Conservation (phyloP, 768 basidiomycete species). For the Mycena amicta region DNA sequence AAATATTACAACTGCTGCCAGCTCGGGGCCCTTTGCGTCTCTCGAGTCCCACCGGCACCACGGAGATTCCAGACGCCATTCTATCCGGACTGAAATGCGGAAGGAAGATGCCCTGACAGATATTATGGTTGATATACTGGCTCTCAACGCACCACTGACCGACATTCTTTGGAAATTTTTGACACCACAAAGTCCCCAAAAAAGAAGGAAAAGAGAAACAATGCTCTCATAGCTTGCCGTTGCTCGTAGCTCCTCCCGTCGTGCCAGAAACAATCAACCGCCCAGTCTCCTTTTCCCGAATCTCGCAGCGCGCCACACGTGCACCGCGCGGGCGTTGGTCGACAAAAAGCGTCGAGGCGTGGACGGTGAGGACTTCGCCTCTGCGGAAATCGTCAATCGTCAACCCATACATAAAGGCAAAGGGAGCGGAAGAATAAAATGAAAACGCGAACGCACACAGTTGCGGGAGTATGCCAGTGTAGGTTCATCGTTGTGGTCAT, state of each 20-base stretch:
- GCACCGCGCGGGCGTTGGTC: not conserved
- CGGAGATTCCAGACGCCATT: too few species aligned
- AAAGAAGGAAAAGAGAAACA: too few species aligned
- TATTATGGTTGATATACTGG: too few species aligned
- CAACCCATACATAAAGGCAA: not conserved
- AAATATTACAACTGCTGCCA: too few species aligned
- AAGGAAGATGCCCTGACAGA: not conserved
- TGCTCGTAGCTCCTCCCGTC: not conserved
- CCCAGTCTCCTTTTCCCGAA: not conserved
- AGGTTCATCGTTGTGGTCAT: slow-evolving; percentile 55
- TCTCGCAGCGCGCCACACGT: not conserved
- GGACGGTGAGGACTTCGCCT: not conserved
- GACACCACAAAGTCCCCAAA: too few species aligned
- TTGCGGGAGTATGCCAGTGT: slow-evolving; percentile 49
- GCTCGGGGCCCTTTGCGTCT: too few species aligned
- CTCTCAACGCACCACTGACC: too few species aligned
- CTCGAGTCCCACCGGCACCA: too few species aligned
- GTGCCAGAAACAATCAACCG: not conserved
- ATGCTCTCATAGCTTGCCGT: not conserved
- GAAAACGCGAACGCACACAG: slow-evolving; percentile 37
- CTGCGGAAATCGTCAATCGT: not conserved
- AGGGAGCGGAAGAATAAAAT: too few species aligned
- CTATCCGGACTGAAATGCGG: too few species aligned
- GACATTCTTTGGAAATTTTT: too few species aligned
- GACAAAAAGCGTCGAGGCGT: not conserved